A percentile compares a stretch with the other conserved stretches of the same genome.
Evolutionary conservation across 2,329 filamentous ascomycete species (phyloP).

Genomic region (Hypoxylon sp.): DNA sequence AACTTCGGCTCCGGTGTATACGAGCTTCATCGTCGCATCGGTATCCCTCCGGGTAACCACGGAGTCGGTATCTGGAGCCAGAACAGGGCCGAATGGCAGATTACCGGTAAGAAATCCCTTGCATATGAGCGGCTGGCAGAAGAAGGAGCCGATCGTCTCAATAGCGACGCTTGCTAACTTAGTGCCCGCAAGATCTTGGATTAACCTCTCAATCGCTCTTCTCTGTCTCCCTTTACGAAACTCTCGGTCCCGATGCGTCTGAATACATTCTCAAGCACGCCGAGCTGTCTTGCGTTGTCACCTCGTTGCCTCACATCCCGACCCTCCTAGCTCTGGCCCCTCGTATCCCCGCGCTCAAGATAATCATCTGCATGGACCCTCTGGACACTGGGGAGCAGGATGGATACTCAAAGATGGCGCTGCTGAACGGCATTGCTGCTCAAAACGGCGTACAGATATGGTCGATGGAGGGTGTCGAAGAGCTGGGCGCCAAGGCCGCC

Average conservation of each 20-base stretch:
- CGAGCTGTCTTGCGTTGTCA: constrained; percentile 75
- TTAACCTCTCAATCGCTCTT: constrained; percentile 87
- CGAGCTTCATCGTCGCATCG: constrained; percentile 77
- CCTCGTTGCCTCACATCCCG: constrained; percentile 82
- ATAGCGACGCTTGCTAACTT: constrained; percentile 20
- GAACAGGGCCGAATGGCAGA: constrained; percentile 89
- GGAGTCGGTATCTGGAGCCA: constrained; percentile 86
- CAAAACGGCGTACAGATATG: constrained; percentile 80
- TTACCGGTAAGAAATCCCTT: constrained; percentile 64
- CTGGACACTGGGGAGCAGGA: constrained; percentile 80
- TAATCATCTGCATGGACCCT: constrained; percentile 87
- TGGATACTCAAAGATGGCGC: constrained; percentile 78
- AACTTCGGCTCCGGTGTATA: constrained; percentile 87
- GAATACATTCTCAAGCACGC: constrained; percentile 97
- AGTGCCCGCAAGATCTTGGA: constrained; percentile 70
- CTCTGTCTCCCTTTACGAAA: constrained; percentile 95
- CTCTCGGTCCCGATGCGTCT: constrained; percentile 86
- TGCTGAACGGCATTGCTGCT: constrained; percentile 78
- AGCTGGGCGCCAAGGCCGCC: constrained; percentile 74
- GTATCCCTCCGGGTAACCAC: constrained; percentile 71
- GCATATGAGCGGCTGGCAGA: background rate
- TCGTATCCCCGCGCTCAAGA: constrained; percentile 80
- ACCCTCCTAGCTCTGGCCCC: constrained; percentile 80
- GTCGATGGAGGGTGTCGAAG: constrained; percentile 82
- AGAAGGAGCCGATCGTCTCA: background rate